A percentile compares a stretch with the other conserved stretches of the same genome.
These are phyloP conservation scores for Rhinocladiella similis DNA, from an alignment of 2,329 filamentous ascomycete genomes.

Conservation along the genomic window DNA sequence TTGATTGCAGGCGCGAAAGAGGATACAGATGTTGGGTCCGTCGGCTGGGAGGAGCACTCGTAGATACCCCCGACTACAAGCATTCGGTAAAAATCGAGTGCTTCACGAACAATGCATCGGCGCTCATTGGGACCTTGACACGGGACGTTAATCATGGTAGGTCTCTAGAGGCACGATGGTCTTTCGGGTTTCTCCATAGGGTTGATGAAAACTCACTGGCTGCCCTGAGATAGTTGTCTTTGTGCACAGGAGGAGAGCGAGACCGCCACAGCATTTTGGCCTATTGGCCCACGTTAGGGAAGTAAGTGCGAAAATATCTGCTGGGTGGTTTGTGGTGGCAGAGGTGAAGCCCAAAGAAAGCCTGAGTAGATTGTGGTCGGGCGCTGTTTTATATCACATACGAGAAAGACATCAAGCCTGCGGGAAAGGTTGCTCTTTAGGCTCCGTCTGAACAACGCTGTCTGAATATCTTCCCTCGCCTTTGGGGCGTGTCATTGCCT, in stretches of 20 bases:
- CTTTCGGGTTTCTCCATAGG: not conserved
- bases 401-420: no score
- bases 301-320: not conserved
- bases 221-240: conserved; percentile 1
- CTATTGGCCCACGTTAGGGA: not conserved
- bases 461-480: no score
- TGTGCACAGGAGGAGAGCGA: not conserved
- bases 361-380: no score
- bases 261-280: not conserved
- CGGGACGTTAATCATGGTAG: not conserved
- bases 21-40: conserved; percentile 16
- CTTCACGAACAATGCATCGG: conserved; percentile 43
- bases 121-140: conserved; percentile 42
- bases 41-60: conserved; percentile 17
- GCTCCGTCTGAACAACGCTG: no score
- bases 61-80: conserved; percentile 42
- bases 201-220: conserved; percentile 3
- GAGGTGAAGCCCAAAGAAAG: no score
- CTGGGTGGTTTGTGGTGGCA: no score
- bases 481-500: no score
- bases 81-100: conserved; percentile 42
- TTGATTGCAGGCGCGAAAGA: conserved; percentile 37
- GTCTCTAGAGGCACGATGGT: not conserved
- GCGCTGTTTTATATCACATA: no score
- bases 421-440: no score